Evolutionary conservation across 106 monocot species (phyloP), one percentile per base, ranked within the genome.

Genomic region (Hemerocallis citrina): DNA sequence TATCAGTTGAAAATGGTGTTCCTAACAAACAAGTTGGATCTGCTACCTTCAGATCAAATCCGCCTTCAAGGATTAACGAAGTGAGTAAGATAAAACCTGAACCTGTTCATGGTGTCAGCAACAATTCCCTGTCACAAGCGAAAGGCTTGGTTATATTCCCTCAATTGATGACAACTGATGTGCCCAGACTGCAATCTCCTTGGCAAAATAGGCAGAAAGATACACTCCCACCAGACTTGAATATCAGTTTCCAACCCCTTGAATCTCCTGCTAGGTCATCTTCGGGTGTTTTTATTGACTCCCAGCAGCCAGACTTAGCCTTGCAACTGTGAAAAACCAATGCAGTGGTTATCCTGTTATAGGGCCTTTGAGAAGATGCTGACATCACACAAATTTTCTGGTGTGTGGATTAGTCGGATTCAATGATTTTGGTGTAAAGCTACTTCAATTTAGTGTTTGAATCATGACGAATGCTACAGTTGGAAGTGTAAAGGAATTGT

Each of bases 271-370:
- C 61, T 36, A 77, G 66, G 12, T 85, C 75, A 34, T 80, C 88
- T 32, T 63, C 92, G 47, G 65, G 74, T 29, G 67, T 89, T 67
- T 57, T 57, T 32, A 71, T 77, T 14, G 93, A 93, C 41, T 77
- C 93, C 19, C 93, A 82, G 35, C 94, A 95, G 44, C 94, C 94
- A 36, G 94, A 90, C 76, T 74, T 95, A 29, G 94, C 94, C 30
- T 72, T 95, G 75, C 91, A 92, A 71, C 75, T 92, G 17, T 92
- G 61, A n/a, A 86, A 85, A 35, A 28, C n/a, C 14, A 55, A 50
- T 19, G 20, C 6, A 27, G 13, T 24, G 1, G 25, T 17, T 23
- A 8, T 21, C 10, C 28, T 45, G 23, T 50, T 16, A 50, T 50
- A 23, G 25, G 50, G 25, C 50, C 50, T 50, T 50, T 50, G 50